A percentile compares a stretch with the other conserved stretches of the same genome.
Evolutionary conservation across 208 protist genomes (phyloP).

Genomic region (Leishmania guyanensis): DNA sequence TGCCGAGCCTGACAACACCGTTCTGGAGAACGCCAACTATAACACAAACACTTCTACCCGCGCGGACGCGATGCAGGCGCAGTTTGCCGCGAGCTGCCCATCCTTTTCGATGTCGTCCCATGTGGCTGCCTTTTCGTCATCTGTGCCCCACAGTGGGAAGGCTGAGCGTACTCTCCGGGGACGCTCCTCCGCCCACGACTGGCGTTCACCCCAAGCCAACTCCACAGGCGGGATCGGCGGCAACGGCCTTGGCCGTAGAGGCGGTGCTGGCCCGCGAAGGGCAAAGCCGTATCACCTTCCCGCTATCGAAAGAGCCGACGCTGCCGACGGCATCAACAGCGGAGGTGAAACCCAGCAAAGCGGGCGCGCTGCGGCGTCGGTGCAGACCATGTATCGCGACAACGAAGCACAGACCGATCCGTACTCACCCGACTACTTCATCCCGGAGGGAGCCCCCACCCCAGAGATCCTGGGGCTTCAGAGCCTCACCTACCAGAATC

Average conservation of each 20-base stretch:
- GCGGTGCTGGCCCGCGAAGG: slow-evolving; percentile 1
- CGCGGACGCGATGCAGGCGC: slow-evolving; percentile 15
- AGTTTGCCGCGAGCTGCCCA: slow-evolving; percentile 35
- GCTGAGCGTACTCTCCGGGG: background rate
- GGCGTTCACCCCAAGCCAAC: background rate
- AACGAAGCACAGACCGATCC: slow-evolving; percentile 91
- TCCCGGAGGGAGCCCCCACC: slow-evolving; percentile 59
- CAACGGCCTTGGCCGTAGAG: slow-evolving; percentile 1
- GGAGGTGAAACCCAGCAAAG: background rate
- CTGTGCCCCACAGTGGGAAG: background rate
- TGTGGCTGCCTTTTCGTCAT: slow-evolving; percentile 12
- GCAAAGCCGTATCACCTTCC: slow-evolving; percentile 44
- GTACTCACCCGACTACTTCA: slow-evolving; percentile 88
- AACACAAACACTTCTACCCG: slow-evolving; percentile 1
- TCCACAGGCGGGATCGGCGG: background rate
- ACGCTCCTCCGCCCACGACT: slow-evolving; percentile 10
- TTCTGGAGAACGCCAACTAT: slow-evolving; percentile 18
- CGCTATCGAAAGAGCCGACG: slow-evolving; percentile 11
- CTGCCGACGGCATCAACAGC: background rate
- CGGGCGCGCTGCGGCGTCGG: slow-evolving; percentile 15
- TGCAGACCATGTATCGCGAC: slow-evolving; percentile 81
- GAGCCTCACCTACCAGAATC: slow-evolving; percentile 61
- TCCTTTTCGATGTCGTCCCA: slow-evolving; percentile 18
- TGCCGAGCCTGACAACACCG: slow-evolving; percentile 51
- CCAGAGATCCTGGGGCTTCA: slow-evolving; percentile 77